Base-by-base conservation (phyloP, 768 basidiomycete species). In the Kwoniella shandongensis region DNA sequence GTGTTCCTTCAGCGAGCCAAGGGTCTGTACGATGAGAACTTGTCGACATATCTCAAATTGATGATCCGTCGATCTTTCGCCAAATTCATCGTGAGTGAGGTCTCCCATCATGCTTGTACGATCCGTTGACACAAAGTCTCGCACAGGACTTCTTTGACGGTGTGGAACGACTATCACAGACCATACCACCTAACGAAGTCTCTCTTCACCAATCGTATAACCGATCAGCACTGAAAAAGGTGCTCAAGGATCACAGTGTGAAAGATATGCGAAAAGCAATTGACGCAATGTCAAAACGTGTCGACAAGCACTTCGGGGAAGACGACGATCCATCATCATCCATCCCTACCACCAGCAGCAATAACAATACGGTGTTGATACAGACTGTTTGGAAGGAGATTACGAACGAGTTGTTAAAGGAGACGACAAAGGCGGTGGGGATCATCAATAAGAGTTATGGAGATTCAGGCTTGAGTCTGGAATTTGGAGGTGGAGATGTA, bases 81-180 rank as follows among this genome's bases (percentile, higher is more conserved):
- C 1, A 90, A 88, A 73, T 82, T 94, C 54, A 87, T 92, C 56
- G 93, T 92, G 69, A 67, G 87, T 79, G 0, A 6, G 32, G n/a
- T n/a, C n/a, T n/a, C n/a, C n/a, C n/a, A n/a, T n/a, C n/a, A 35
- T 1, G 4, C 32, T 7, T 35, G 27, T 27, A 27, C 20, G 5
- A 3, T 32, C 4, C 4, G 11, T 38, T 56, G 20, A 13, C 18
- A 27, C 40, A 35, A 17, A 30, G 4, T 8, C 29, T 23, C 25
- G 5, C 11, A 32, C 73, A 96, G 93, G 94, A 97, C 74, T 96
- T 88, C 77, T 96, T 97, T 65, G 90, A 96, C 44, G 91, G 89
- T 4, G 80, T 96, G 36, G 91, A 97, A 68, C 85, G 87, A n/a
- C 81, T 91, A 12, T 79, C 94, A 29, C 86, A 88, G 74, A 87